Evolutionary conservation across 495 filamentous ascomycete species (phyloP), one percentile per base, ranked within the genome.

Genomic region (Durotheca rogersii): DNA sequence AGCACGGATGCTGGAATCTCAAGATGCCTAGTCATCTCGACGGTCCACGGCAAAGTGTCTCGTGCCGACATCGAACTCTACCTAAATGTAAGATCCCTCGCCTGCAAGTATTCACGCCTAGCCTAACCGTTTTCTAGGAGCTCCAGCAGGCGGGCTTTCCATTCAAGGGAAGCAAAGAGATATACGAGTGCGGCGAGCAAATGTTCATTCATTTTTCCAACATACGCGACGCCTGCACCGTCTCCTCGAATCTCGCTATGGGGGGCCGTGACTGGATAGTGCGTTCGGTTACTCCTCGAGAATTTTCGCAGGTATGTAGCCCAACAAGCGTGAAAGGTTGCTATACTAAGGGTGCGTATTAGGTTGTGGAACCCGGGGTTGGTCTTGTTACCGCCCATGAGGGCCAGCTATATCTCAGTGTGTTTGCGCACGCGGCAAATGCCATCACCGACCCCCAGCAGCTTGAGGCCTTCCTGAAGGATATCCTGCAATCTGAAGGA

Each of bases 191-290:
- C 20, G 54, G 49, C 7, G 61, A 61, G 32, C 61, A 58, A 30
- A 69, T 83, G n/a, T 82, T 77, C 54, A 60, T 85, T 41, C 74
- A 68, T 3, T 78, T 84, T 52, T 63, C 70, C 10, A 78, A 87
- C 51, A 77, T 85, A 34, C 71, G 73, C 43, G 80, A 84, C 56
- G 74, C 81, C 20, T 73, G 66, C 32, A 70, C 70, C 15, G 67
- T 74, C 12, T 71, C 73, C 47, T 62, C 70, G 21, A 74, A 73
- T 11, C 54, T 79, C 33, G 61, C 69, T 6, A 53, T 72, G 23
- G 61, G 69, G 35, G 61, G 66, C 42, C 67, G 61, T n/a, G 71
- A 74, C 29, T 85, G 81, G 75, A 44, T 57, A 23, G 70, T 75
- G 9, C 62, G 72, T 38, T 81, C 76, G 41, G 68, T 85, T 14